phyloP scores from a whole-genome alignment of 2,329 filamentous ascomycete species.

The Celoporthe dispersa region DNA sequence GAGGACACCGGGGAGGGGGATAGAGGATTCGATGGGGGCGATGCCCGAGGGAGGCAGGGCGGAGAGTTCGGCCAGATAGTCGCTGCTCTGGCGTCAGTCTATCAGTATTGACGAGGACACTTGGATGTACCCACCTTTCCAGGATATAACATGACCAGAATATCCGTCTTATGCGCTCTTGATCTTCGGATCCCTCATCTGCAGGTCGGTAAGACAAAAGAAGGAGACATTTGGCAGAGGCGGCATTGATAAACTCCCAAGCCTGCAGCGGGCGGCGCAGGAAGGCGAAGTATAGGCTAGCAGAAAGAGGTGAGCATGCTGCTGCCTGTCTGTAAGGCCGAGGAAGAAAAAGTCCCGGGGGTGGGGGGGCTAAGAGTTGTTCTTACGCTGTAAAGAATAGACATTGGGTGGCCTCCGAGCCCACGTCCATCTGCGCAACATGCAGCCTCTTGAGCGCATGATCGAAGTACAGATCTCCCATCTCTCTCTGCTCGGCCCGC shows the following conservation, averaged over 20 bases:
- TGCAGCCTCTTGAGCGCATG: conserved; percentile 51
- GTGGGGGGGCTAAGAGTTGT: too few species aligned
- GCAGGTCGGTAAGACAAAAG: conserved; percentile 49
- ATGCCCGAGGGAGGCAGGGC: conserved; percentile 55
- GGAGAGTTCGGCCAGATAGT: conserved; percentile 57
- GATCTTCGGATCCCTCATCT: conserved; percentile 43
- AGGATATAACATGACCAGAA: conserved; percentile 61
- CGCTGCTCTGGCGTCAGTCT: conserved; percentile 38
- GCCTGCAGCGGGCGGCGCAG: conserved; percentile 55
- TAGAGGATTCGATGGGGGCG: conserved; percentile 54
- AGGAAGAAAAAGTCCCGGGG: too few species aligned
- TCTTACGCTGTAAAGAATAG: conserved; percentile 50
- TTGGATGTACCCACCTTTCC: conserved; percentile 40
- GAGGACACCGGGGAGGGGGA: conserved; percentile 48
- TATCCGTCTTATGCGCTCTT: conserved; percentile 54
- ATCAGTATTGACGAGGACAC: background rate
- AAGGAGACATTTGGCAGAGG: conserved; percentile 54
- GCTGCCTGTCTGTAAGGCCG: background rate
- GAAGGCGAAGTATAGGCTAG: conserved; percentile 52
- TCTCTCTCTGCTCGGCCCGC: conserved; percentile 39
- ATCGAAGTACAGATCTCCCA: conserved; percentile 51
- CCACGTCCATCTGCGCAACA: conserved; percentile 51
- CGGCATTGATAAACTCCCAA: conserved; percentile 55
- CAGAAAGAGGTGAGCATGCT: background rate
- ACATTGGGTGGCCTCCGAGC: conserved; percentile 52